phyloP scores from a whole-genome alignment of 768 basidiomycete genomes.

The Goffeauzyma gilvescens region DNA sequence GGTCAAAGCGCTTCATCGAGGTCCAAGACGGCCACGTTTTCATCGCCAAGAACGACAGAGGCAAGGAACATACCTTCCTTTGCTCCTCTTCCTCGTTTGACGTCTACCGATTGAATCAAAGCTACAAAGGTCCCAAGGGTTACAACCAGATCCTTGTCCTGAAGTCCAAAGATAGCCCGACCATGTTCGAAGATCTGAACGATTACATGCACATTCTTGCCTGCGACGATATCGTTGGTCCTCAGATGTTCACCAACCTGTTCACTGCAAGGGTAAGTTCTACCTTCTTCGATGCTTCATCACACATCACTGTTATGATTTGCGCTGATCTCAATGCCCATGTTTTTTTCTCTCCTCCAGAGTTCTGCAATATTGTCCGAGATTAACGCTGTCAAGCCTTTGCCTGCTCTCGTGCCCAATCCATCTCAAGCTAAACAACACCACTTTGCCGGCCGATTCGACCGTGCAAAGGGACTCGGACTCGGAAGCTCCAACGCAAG shows the following conservation, averaged over 20 bases:
- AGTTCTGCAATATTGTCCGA: neutral
- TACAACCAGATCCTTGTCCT: constrained; percentile 72
- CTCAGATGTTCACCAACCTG: neutral
- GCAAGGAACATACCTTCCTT: constrained; percentile 62
- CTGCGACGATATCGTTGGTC: constrained; percentile 42
- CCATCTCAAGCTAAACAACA: no score
- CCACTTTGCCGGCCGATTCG: no score
- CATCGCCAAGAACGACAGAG: constrained; percentile 75
- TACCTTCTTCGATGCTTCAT: neutral
- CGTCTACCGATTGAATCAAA: constrained; percentile 56
- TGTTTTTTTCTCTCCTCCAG: no score
- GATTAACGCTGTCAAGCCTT: no score
- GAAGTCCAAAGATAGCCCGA: constrained; percentile 65
- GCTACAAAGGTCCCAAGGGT: constrained; percentile 60
- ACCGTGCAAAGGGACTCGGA: no score
- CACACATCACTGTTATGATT: neutral
- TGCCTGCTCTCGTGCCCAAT: no score
- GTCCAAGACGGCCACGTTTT: constrained; percentile 70
- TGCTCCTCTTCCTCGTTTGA: constrained; percentile 81
- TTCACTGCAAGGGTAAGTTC: neutral
- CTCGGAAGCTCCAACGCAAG: no score
- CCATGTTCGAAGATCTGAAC: constrained; percentile 65
- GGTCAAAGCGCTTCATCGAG: constrained; percentile 80
- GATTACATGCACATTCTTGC: constrained; percentile 80
- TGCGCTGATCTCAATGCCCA: no score